Evolutionary conservation across 2,329 filamentous ascomycete species (phyloP), one percentile per base, ranked within the genome.

Genomic region (Exophiala calicioides): DNA sequence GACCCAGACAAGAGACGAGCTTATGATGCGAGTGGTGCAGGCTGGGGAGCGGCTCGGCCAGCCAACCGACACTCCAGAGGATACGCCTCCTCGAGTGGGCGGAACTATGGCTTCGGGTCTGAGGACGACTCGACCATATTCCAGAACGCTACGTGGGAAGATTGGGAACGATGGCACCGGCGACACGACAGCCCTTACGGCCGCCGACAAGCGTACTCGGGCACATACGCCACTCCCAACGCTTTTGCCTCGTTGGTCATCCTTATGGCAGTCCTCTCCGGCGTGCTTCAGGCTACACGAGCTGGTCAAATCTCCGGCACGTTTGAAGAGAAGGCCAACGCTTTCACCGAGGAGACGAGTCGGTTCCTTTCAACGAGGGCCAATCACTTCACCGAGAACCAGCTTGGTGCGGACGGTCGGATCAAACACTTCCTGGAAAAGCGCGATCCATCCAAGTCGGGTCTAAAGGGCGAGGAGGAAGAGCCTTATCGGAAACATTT

Each of bases 91-190:
- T 60, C 50, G 35, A 58, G 39, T 15, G 56, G 47, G 15, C 57
- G 58, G 46, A 58, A 41, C 57, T 66, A 59, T 54, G 61, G 54
- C 37, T 62, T 54, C 60, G 67, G 68, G 40, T 61, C 56, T 52
- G 63, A 56, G 57, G 69, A 51, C 56, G 71, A 61, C 59, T 71
- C 60, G 46, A 74, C 63, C 65, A 79, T 84, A 37, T 79, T 74
- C 60, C 66, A 73, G 58, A 97, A 97, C 65, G 93, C 89, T 1
- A 97, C 93, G 0, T 98, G 93, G 93, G 93, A 98, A 65, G 93
- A 98, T 65, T 96, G 90, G 90, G 88, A 95, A 70, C 77, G 77
- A 33, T 95, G 86, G 84, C 79, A 87, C 58, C 74, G 81, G 66
- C 75, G 65, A 66, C 73, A 62, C 66, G 74, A 37, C 71, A 74